Conservation (phyloP, 495 filamentous ascomycete genomes). For the Penicillium pancosmium region DNA sequence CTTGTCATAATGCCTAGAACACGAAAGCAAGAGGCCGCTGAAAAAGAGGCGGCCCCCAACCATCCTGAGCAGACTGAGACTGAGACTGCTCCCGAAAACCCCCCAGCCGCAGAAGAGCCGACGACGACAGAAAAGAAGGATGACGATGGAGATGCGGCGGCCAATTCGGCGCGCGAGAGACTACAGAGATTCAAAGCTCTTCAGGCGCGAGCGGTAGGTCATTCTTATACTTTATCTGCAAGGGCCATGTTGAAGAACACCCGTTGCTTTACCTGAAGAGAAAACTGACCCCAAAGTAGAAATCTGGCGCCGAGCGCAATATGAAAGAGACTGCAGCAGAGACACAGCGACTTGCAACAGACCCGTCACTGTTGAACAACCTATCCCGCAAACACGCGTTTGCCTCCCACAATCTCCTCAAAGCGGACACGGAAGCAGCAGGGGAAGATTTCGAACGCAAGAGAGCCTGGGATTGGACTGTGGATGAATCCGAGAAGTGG, state of each 20-base stretch:
- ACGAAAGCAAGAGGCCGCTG: slow-evolving; percentile 14
- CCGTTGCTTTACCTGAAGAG: not conserved
- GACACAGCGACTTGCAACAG: slow-evolving; percentile 75
- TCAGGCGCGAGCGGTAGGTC: slow-evolving; percentile 69
- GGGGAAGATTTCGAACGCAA: slow-evolving; percentile 97
- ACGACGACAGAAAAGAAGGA: slow-evolving; percentile 23
- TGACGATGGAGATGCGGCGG: slow-evolving; percentile 26
- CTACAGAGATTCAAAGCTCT: slow-evolving; percentile 74
- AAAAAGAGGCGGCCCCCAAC: slow-evolving; percentile 13
- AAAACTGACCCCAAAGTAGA: slow-evolving; percentile 37
- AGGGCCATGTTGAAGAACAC: not conserved
- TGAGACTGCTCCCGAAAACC: slow-evolving; percentile 10
- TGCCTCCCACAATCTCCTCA: slow-evolving; percentile 89
- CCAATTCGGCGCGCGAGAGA: slow-evolving; percentile 36
- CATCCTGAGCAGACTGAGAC: slow-evolving; percentile 16
- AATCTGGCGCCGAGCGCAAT: slow-evolving; percentile 75
- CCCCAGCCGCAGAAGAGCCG: slow-evolving; percentile 11
- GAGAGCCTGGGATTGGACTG: slow-evolving; percentile 97
- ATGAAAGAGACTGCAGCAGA: slow-evolving; percentile 82
- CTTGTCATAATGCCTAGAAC: slow-evolving; percentile 19
- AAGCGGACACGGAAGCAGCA: slow-evolving; percentile 80
- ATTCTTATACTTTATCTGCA: not conserved
- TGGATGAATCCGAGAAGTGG: slow-evolving; percentile 92
- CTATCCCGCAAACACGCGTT: slow-evolving; percentile 80
- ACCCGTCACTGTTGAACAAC: slow-evolving; percentile 70